phyloP scores from a whole-genome alignment of 768 basidiomycete species.

The Artomyces pyxidatus region DNA sequence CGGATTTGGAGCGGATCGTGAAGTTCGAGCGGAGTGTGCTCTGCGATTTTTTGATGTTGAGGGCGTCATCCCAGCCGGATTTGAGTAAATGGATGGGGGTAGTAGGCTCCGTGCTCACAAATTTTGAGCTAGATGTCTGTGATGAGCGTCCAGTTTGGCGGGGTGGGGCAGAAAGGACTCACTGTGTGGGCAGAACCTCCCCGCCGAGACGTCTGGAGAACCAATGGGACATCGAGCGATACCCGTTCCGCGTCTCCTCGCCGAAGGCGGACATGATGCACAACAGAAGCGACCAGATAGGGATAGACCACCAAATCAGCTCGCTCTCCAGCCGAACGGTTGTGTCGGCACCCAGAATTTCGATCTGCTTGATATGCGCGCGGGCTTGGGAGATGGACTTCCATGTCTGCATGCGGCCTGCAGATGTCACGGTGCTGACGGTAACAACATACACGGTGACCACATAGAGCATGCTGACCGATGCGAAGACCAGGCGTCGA shows the following conservation, averaged over 20 bases:
- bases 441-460: conserved; percentile 4
- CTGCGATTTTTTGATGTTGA: conserved; percentile 6
- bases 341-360: not conserved
- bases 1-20: conserved; percentile 2
- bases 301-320: conserved; percentile 17
- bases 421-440: conserved; percentile 6
- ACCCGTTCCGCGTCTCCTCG: conserved; percentile 11
- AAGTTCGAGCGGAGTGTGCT: conserved; percentile 2
- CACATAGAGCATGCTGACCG: conserved; percentile 11
- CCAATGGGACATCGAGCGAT: conserved; percentile 1
- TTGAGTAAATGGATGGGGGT: conserved; percentile 11
- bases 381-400: conserved; percentile 9
- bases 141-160: too few species aligned
- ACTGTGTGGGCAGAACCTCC: conserved; percentile 10
- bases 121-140: too few species aligned
- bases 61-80: conserved; percentile 14
- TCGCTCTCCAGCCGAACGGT: conserved; percentile 1
- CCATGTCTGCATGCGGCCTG: conserved; percentile 8
- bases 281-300: conserved; percentile 12
- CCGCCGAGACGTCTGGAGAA: not conserved
- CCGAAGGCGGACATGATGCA: conserved; percentile 7
- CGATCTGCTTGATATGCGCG: conserved; percentile 6
- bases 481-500: conserved; percentile 6
- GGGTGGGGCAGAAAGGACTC: conserved; percentile 4
- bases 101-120: not conserved